Evolutionary conservation across 495 filamentous ascomycete genomes (phyloP).

Genomic region (Hypomontagnella submonticulosa): DNA sequence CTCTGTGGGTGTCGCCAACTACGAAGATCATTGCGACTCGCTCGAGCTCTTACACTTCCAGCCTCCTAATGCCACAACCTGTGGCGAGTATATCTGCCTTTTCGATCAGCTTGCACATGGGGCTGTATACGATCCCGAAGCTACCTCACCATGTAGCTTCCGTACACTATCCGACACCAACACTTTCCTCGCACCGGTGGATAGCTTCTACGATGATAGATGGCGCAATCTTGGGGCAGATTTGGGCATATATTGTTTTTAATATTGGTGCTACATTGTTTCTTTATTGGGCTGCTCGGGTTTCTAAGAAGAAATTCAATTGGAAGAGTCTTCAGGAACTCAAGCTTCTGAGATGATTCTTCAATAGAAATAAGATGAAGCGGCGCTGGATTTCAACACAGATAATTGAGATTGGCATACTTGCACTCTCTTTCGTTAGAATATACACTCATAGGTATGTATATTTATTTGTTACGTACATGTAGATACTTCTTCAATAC

Average conservation of each 20-base stretch:
- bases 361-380: too few species aligned
- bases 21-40: slow-evolving; percentile 58
- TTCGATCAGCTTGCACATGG: slow-evolving; percentile 59
- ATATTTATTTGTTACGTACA: too few species aligned
- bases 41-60: slow-evolving; percentile 63
- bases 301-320: slow-evolving; percentile 46
- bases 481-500: too few species aligned
- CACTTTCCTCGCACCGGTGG: slow-evolving; percentile 60
- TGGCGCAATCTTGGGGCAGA: slow-evolving; percentile 55
- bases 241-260: slow-evolving; percentile 69
- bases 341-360: background rate
- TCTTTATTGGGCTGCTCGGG: slow-evolving; percentile 74
- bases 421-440: too few species aligned
- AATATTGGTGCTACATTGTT: slow-evolving; percentile 69
- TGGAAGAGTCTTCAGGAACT: slow-evolving; percentile 12
- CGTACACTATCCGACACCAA: slow-evolving; percentile 66
- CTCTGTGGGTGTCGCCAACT: slow-evolving; percentile 61
- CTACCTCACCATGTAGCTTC: slow-evolving; percentile 63
- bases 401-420: too few species aligned
- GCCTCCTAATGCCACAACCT: slow-evolving; percentile 61
- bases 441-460: too few species aligned
- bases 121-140: slow-evolving; percentile 59
- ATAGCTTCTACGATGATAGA: slow-evolving; percentile 52
- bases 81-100: slow-evolving; percentile 57
- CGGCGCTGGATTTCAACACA: too few species aligned